Evolutionary conservation across 139 green algal genomes (phyloP).

Genomic region (Chlorella sp.): DNA sequence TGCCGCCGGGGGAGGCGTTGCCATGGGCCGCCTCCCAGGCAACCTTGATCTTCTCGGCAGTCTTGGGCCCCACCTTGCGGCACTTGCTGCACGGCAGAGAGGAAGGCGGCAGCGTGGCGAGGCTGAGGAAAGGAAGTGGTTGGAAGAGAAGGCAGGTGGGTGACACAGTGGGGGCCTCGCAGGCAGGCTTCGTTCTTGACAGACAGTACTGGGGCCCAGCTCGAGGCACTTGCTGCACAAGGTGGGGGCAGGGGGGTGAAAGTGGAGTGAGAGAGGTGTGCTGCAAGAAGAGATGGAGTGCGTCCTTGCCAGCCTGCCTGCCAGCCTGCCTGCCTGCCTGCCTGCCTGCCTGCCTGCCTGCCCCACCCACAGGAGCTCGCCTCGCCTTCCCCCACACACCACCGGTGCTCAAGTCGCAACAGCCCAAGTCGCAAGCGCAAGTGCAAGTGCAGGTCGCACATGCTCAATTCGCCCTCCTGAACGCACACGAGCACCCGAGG

Average conservation of each 20-base stretch:
- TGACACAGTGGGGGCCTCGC: too few species aligned
- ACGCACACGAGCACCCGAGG: too few species aligned
- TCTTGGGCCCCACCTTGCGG: conserved; percentile 50
- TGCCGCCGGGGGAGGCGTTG: neutral
- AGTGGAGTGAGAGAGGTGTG: neutral
- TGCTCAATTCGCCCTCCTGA: too few species aligned
- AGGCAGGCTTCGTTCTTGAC: conserved; percentile 57
- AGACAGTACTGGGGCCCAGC: conserved; percentile 52
- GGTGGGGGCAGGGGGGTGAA: neutral
- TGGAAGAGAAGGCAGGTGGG: too few species aligned
- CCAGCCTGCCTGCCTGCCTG: neutral
- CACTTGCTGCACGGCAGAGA: neutral
- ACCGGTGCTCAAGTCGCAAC: too few species aligned
- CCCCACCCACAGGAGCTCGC: neutral
- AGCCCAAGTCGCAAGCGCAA: too few species aligned
- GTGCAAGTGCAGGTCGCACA: too few species aligned
- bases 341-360: neutral
- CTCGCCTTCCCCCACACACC: too few species aligned
- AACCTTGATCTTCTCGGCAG: conserved; percentile 56
- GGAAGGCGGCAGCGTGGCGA: neutral
- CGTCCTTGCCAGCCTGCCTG: neutral
- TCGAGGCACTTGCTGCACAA: conserved; percentile 17
- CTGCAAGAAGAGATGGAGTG: too few species aligned
- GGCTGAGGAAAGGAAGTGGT: neutral
- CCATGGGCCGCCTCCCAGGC: conserved; percentile 42